Evolutionary conservation across 148 eudicot species (phyloP).

Genomic region (Rhododendron williamsianum): DNA sequence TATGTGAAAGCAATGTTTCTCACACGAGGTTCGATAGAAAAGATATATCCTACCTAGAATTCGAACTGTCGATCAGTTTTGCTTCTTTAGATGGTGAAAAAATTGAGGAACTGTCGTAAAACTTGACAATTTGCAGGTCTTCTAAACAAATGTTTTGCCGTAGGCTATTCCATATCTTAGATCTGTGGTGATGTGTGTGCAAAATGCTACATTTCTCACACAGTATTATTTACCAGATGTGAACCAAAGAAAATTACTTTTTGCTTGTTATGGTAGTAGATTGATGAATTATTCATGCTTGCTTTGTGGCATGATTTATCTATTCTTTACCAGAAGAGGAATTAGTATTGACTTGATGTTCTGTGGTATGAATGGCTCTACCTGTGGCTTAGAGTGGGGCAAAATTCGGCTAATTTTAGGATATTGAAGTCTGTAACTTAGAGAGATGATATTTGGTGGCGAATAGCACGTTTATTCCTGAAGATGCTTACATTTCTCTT

Average conservation of each 20-base stretch:
- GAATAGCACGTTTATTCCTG: neutral
- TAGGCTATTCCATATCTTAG: neutral
- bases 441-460: neutral
- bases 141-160: neutral
- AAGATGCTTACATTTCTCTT: neutral
- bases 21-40: neutral
- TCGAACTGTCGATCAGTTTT: neutral
- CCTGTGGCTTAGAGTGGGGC: neutral
- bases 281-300: too few relatives aligned
- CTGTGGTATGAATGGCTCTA: constrained; percentile 5
- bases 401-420: neutral
- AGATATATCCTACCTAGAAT: neutral
- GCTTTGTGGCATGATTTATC: neutral
- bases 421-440: neutral
- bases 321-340: neutral
- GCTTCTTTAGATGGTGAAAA: neutral
- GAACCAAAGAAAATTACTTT: neutral
- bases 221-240: neutral
- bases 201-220: neutral
- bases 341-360: neutral
- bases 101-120: neutral
- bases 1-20: neutral
- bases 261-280: neutral
- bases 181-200: neutral
- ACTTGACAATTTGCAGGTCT: neutral